Evolutionary conservation across 192 early-diverging fungal genomes (phyloP).

Genomic region (Backusella sp.): DNA sequence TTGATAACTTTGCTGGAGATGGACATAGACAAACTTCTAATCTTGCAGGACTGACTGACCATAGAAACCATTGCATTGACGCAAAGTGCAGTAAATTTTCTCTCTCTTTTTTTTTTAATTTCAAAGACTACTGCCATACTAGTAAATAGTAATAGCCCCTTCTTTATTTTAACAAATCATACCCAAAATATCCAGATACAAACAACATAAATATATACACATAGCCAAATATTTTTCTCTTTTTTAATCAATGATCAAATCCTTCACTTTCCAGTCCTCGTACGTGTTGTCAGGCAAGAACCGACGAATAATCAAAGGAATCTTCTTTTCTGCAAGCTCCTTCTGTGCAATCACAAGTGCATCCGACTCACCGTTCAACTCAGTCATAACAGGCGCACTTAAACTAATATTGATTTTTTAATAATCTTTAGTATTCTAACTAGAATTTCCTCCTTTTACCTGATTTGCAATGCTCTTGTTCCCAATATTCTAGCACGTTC

Average conservation of each 20-base stretch:
- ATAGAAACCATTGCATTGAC: no score
- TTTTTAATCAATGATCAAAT: conserved; percentile 74
- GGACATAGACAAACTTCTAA: no score
- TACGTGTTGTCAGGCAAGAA: conserved; percentile 91
- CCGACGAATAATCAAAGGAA: conserved; percentile 89
- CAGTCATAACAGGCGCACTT: conserved; percentile 95
- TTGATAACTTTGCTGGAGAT: no score
- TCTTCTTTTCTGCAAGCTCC: conserved; percentile 89
- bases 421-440: neutral
- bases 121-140: no score
- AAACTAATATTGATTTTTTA: conserved; percentile 58
- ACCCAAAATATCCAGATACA: neutral
- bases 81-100: no score
- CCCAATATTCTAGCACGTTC: conserved; percentile 88
- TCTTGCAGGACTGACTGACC: no score
- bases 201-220: neutral
- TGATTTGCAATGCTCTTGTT: conserved; percentile 92
- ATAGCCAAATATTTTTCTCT: neutral
- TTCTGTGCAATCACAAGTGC: conserved; percentile 93
- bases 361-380: conserved; percentile 90
- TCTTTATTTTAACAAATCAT: neutral
- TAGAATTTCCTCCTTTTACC: conserved; percentile 37
- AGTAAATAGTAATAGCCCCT: neutral
- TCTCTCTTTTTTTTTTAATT: no score
- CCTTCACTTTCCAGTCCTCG: conserved; percentile 91